Base-by-base conservation (phyloP, 192 early-diverging fungal species). In the Spizellomyces sp. region DNA sequence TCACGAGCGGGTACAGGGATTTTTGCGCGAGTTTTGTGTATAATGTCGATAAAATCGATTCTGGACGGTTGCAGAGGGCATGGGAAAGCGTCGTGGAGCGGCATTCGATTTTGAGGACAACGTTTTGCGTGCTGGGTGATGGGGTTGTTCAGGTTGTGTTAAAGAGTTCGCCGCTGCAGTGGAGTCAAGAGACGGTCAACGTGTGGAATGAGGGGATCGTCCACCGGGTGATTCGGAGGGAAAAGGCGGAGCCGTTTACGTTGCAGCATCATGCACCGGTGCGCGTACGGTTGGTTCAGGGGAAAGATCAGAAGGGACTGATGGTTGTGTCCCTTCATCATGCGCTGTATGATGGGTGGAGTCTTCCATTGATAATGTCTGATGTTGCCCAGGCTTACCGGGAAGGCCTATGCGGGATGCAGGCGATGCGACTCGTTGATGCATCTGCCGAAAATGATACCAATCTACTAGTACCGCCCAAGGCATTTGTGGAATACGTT, bases 291-390 rank as follows among this genome's bases (percentile, higher is more conserved):
- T 15, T 62, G 19, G 36, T 62, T 12, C 8, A 41, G 42, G 58
- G 41, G 19, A 12, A 41, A 12, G n/a, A n/a, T n/a, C 19, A 62
- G 43, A n/a, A 15, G 9, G 17, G 36, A 15, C 21, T 63, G 48
- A 57, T 77, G n/a, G n/a, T 77, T 12, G 22, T 76, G 12, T 73
- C 70, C n/a, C 27, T 79, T 9, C 75, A 74, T 57, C 77, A 79
- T 47, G 47, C 69, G 6, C 44, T 78, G 8, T 79, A 78, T 60
- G 77, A 79, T 41, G 77, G 77, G 9, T 79, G 76, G 77, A 45
- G 19, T 22, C 36, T 79, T 19, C 48, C 22, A 4, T n/a, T n/a
- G n/a, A n/a, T n/a, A n/a, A n/a, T n/a, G n/a, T n/a, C n/a, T n/a
- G n/a, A n/a, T n/a, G n/a, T n/a, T n/a, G n/a, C n/a, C n/a, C n/a